Evolutionary conservation across 1,284 basidiomycete genomes (phyloP).

Genomic region (Cryptococcus sp.): DNA sequence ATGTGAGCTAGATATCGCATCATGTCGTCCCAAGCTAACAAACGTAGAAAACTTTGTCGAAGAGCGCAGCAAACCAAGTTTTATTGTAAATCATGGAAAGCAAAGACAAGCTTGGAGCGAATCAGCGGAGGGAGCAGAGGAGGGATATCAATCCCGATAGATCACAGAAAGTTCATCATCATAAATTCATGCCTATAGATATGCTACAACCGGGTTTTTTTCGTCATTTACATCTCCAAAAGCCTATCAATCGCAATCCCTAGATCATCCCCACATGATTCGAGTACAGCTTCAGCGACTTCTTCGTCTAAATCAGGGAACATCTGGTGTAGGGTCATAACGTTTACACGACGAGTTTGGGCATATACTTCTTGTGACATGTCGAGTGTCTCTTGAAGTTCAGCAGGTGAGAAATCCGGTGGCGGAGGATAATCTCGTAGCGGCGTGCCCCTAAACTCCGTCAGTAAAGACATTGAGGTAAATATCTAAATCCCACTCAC

Average conservation of each 20-base stretch:
- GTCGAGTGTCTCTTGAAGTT: constrained; percentile 30
- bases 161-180: too few species aligned
- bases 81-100: constrained; percentile 38
- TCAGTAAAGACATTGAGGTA: not conserved
- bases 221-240: constrained; percentile 21
- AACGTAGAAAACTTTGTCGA: constrained; percentile 46
- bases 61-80: constrained; percentile 50
- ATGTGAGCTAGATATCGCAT: constrained; percentile 25
- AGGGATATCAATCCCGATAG: too few species aligned
- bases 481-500: constrained; percentile 16
- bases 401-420: constrained; percentile 19
- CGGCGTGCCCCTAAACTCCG: constrained; percentile 16
- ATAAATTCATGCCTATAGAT: not conserved
- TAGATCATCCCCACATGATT: constrained; percentile 80
- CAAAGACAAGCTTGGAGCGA: not conserved
- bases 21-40: constrained; percentile 1
- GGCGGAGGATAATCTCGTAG: constrained; percentile 14
- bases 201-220: not conserved
- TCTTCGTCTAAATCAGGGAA: constrained; percentile 77
- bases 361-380: constrained; percentile 28
- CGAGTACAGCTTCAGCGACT: constrained; percentile 77
- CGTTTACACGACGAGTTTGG: constrained; percentile 31
- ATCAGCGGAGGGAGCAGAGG: not conserved
- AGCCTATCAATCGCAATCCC: constrained; percentile 74
- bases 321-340: constrained; percentile 73